Evolutionary conservation across 2,329 filamentous ascomycete species (phyloP), one percentile per base, ranked within the genome.

Genomic region (Fusarium lateritium): DNA sequence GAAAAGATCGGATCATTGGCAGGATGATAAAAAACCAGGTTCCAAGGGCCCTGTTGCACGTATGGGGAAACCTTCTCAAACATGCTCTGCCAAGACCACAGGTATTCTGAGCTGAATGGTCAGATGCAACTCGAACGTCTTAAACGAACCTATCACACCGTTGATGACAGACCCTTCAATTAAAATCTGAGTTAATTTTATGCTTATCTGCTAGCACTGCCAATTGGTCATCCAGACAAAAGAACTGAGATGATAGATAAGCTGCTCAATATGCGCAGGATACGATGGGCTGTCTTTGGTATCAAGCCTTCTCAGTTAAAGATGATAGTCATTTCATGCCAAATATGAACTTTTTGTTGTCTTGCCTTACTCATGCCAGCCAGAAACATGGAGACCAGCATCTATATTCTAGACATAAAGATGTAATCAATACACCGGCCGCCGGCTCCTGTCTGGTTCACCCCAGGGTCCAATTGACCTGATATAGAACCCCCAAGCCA

Each of bases 41-140:
- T 31, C 10, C 28, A 31, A 13, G 28, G 28, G 10, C 13, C 5
- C 10, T 10, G 28, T 31, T 4, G 10, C 28, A 13, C 28, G 10
- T 31, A 31, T 31, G 10, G 17, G 52, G 45, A 59, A 62, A 62
- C 55, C 43, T 59, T 59, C 54, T 62, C 58, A 62, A 62, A 62
- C 44, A 33, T 62, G 58, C 58, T 62, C 54, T 55, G 52, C 52
- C 56, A 60, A 45, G 49, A 56, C 40, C 19, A 46, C 33, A 58
- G 34, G n/a, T 33, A 49, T 24, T 21, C 21, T 33, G 42, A 39
- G 52, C 52, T 7, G 31, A 34, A 36, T 19, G 19, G 21, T 34
- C 33, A 31, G 28, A 13, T 31, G 10, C 28, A 31, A 31, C 28
- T 21, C 56, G 22, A 24, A 5, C 24, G 22, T 4, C 14, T 39